phyloP scores from a whole-genome alignment of 179 eudicot species.

The Spergularia azorica region DNA sequence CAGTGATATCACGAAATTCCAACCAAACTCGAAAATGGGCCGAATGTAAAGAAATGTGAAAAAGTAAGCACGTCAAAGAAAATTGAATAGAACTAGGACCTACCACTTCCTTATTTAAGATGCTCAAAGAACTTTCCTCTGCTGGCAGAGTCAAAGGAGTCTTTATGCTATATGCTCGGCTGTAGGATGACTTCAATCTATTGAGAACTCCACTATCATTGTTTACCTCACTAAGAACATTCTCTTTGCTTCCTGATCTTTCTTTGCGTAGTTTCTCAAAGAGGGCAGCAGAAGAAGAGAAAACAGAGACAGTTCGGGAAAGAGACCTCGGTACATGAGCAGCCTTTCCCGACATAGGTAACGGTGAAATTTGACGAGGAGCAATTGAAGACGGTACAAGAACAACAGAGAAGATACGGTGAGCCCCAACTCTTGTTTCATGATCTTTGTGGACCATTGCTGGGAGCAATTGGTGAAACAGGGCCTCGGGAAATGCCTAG shows the following conservation, averaged over 20 bases:
- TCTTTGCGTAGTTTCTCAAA: constrained; percentile 68
- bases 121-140: constrained; percentile 37
- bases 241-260: constrained; percentile 49
- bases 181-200: constrained; percentile 75
- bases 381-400: constrained; percentile 81
- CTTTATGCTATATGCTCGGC: constrained; percentile 56
- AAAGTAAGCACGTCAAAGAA: background rate
- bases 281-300: constrained; percentile 83
- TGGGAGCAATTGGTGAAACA: constrained; percentile 73
- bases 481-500: constrained; percentile 81
- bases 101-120: constrained; percentile 54
- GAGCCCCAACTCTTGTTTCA: constrained; percentile 70
- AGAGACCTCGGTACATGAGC: constrained; percentile 68
- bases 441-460: constrained; percentile 80
- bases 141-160: constrained; percentile 31
- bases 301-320: constrained; percentile 83
- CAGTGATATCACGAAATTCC: constrained; percentile 2
- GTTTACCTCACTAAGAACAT: constrained; percentile 39
- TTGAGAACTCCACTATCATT: constrained; percentile 54
- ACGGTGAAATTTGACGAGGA: constrained; percentile 43
- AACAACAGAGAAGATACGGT: constrained; percentile 71
- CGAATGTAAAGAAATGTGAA: background rate
- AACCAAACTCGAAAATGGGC: constrained; percentile 1
- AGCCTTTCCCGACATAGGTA: constrained; percentile 39
- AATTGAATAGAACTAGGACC: constrained; percentile 21